phyloP scores from a whole-genome alignment of 495 filamentous ascomycete species.

The Xylaria castorea region DNA sequence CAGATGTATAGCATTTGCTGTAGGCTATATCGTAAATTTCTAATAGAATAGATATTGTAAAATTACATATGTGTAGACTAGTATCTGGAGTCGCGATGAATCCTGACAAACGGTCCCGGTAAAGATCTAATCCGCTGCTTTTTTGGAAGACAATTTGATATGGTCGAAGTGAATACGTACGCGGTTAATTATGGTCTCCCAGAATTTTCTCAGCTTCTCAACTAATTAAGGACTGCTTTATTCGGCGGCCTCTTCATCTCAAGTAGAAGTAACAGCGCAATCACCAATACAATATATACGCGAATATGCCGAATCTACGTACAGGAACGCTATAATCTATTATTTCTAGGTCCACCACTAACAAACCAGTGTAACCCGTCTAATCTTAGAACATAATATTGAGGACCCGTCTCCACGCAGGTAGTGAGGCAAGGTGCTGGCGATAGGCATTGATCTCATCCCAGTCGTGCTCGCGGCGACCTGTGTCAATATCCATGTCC shows the following conservation, averaged over 20 bases:
- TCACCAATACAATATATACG: background rate
- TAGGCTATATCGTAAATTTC: background rate
- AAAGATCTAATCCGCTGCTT: background rate
- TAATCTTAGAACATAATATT: slow-evolving; percentile 54
- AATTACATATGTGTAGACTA: too few species aligned
- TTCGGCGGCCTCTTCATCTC: background rate
- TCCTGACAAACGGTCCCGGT: background rate
- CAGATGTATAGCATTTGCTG: background rate
- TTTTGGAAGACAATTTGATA: background rate
- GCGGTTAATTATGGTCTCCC: background rate
- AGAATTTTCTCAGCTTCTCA: background rate
- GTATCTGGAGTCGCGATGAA: background rate
- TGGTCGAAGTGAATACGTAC: background rate
- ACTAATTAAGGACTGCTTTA: background rate
- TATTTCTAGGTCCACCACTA: background rate
- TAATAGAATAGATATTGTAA: background rate
- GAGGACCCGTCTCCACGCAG: slow-evolving; percentile 57
- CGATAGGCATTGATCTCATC: slow-evolving; percentile 58
- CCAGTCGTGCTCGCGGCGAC: slow-evolving; percentile 65
- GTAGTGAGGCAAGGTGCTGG: slow-evolving; percentile 51
- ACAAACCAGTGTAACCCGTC: background rate
- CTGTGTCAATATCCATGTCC: slow-evolving; percentile 70
- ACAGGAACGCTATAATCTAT: slow-evolving; percentile 5
- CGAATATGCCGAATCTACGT: background rate
- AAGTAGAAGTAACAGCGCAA: background rate